phyloP scores from a whole-genome alignment of 768 basidiomycete genomes.

The Collybia sordida region DNA sequence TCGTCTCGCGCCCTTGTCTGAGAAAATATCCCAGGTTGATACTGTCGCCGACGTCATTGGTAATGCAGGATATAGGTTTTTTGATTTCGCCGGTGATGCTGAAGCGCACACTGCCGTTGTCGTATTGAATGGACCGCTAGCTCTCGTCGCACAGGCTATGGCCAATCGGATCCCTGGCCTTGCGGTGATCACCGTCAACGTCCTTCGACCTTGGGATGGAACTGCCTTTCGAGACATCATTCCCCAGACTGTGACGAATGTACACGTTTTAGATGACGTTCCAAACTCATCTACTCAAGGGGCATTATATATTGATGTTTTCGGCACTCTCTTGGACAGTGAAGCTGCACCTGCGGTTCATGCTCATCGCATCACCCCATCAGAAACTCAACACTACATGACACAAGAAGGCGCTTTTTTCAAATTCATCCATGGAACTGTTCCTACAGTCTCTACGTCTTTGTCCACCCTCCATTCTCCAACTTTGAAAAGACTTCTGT shows the following conservation, averaged over 20 bases:
- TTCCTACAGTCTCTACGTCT: conserved; percentile 24
- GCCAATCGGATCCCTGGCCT: conserved; percentile 45
- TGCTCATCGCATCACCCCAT: conserved; percentile 58
- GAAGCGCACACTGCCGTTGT: conserved; percentile 68
- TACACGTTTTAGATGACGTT: conserved; percentile 83
- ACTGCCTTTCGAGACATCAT: conserved; percentile 57
- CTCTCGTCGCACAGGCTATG: conserved; percentile 59
- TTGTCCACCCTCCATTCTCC: conserved; percentile 45
- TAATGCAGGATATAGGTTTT: conserved; percentile 66
- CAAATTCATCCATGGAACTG: conserved; percentile 35
- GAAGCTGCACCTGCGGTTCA: conserved; percentile 40
- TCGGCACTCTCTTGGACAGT: conserved; percentile 51
- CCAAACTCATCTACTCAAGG: conserved; percentile 61
- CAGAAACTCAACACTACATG: conserved; percentile 52
- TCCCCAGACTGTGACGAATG: conserved; percentile 53
- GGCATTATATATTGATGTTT: conserved; percentile 69
- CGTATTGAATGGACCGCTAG: conserved; percentile 73
- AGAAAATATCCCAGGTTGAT: conserved; percentile 24
- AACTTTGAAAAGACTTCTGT: conserved; percentile 56
- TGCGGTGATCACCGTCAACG: conserved; percentile 70
- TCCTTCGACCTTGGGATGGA: conserved; percentile 83
- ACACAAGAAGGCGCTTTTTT: conserved; percentile 42
- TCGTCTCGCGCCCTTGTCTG: conserved; percentile 37
- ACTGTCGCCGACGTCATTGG: conserved; percentile 49
- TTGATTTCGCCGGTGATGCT: conserved; percentile 71